These are phyloP conservation scores for Monosporascus ibericus DNA, from an alignment of 2,329 filamentous ascomycete species.

Conservation along the genomic window DNA sequence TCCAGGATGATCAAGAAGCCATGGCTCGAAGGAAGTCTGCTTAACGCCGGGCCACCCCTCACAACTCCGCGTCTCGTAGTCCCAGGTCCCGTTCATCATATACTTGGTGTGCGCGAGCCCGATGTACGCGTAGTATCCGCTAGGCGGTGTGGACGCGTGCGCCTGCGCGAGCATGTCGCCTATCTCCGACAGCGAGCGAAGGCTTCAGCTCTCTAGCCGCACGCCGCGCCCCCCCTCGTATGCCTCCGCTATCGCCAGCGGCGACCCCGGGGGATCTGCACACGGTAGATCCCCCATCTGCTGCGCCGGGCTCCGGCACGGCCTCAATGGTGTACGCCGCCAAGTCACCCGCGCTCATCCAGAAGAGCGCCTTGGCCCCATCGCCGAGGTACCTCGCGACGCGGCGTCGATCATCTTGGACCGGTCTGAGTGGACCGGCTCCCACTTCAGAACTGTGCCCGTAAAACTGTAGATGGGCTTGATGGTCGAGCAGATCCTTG, in stretches of 20 bases:
- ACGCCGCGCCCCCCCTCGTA: not conserved
- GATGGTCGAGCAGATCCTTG: slow-evolving; percentile 15
- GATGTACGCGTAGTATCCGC: too few species aligned
- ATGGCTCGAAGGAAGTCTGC: too few species aligned
- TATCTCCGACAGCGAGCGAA: too few species aligned
- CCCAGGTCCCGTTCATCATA: too few species aligned
- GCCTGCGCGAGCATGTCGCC: too few species aligned
- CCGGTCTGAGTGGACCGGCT: not conserved
- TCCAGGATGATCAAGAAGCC: too few species aligned
- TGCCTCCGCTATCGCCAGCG: not conserved
- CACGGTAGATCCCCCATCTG: slow-evolving; percentile 2
- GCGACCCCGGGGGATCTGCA: not conserved
- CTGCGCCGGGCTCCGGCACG: slow-evolving; percentile 1
- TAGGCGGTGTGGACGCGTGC: too few species aligned
- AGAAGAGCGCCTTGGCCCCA: not conserved
- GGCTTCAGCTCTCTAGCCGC: too few species aligned
- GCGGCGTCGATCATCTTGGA: not conserved
- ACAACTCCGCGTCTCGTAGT: too few species aligned
- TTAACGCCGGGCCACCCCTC: too few species aligned
- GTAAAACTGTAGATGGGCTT: slow-evolving; percentile 23
- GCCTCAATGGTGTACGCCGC: slow-evolving; percentile 6
- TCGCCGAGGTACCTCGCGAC: not conserved
- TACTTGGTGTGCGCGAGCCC: too few species aligned
- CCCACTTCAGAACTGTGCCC: slow-evolving; percentile 7
- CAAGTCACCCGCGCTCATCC: slow-evolving; percentile 2